Conservation (phyloP, 176 grass and related monocot genomes). For the Carex myosuroides region DNA sequence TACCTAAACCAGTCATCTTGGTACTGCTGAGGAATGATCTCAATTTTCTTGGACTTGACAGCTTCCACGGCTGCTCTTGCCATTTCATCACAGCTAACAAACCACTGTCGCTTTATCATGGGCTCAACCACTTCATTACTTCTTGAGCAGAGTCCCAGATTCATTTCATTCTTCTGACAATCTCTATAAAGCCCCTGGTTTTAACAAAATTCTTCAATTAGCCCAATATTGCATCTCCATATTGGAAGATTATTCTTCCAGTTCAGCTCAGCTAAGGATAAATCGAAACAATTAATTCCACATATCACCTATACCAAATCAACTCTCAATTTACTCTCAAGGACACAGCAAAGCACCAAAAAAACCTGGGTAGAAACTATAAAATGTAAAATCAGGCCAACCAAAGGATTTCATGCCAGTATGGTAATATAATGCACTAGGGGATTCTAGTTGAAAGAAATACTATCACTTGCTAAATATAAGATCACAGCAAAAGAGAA, state of each 20-base stretch:
- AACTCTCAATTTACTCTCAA: not conserved
- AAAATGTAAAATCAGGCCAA: not conserved
- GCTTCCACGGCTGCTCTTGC: conserved; percentile 69
- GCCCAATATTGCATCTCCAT: not conserved
- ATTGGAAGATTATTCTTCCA: not conserved
- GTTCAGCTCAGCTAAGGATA: not conserved
- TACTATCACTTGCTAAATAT: not conserved
- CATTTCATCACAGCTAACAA: conserved; percentile 78
- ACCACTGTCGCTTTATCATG: conserved; percentile 87
- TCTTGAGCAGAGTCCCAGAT: conserved; percentile 78
- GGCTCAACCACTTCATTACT: conserved; percentile 80
- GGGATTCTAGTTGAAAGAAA: not conserved
- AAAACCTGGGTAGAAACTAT: not conserved
- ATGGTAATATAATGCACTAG: not conserved
- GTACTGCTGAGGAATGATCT: conserved; percentile 93
- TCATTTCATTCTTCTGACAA: conserved; percentile 94
- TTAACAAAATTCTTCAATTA: not conserved
- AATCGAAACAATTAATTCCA: not conserved
- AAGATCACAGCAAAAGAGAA: not conserved
- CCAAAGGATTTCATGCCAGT: not conserved
- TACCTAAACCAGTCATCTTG: conserved; percentile 93
- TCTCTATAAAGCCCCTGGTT: conserved; percentile 70
- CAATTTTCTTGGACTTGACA: conserved; percentile 69
- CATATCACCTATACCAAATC: not conserved
- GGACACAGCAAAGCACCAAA: not conserved